Evolutionary conservation across 2,329 filamentous ascomycete species (phyloP), one percentile per base, ranked within the genome.

Genomic region (Pseudogymnoascus verrucosus): DNA sequence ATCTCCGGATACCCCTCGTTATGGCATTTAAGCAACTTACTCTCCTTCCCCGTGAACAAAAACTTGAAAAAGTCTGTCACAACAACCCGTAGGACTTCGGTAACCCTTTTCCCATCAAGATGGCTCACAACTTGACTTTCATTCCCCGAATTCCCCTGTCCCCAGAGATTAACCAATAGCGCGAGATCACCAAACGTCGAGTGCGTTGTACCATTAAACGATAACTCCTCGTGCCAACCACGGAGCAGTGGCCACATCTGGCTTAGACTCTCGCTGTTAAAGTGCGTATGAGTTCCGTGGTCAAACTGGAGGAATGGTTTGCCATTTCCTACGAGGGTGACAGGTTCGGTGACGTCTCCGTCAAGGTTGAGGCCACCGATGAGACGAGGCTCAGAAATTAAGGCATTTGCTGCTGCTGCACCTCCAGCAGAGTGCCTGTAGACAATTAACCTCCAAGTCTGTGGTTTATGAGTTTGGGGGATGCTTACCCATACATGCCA

Each of bases 351-450:
- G 42, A 76, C 67, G 1, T 61, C 36, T 3, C 76, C 76, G 62
- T 78, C 76, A 16, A 78, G 65, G 64, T 76, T 75, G 2, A 76
- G 66, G 16, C 75, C 76, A 2, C 68, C 73, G 0, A 68, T 62
- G 37, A 77, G 67, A 14, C 74, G 68, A 2, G 62, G 59, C 26
- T 76, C 73, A 10, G 64, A 62, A 2, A 69, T 64, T 64, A 76
- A 69, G 0, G 71, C 68, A 7, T 67, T 67, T 6, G 73, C 74
- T 3, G 74, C 70, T 4, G 73, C 68, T 1, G 74, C 72, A 0
- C 73, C 73, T 1, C 73, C 73, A 12, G 70, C 69, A 31, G 26
- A 54, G 26, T 54, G 26, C 16, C 47, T 54, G 5, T 5, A 16
- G 14, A 2, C 68, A 71, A 11, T 70, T 16, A 31, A 31, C 31